Evolutionary conservation across 2,329 filamentous ascomycete species (phyloP).

Genomic region (Thelonectria olida): DNA sequence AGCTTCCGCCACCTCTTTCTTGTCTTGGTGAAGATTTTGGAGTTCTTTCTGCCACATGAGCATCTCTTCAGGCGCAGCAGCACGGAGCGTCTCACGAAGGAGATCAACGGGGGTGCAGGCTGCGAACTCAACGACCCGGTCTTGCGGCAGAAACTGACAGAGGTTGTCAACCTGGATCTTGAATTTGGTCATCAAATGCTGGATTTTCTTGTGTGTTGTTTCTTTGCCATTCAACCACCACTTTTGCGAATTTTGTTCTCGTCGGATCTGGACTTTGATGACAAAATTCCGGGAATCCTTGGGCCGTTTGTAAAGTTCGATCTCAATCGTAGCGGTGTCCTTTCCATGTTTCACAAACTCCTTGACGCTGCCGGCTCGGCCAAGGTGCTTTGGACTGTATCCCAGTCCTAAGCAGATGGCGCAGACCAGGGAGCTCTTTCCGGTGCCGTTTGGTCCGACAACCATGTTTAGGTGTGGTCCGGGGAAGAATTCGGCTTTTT

Average conservation of each 20-base stretch:
- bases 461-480: conserved; percentile 98
- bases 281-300: conserved; percentile 72
- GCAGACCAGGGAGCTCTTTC: conserved; percentile 96
- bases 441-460: conserved; percentile 97
- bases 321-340: conserved; percentile 82
- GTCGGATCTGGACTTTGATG: conserved; percentile 79
- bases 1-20: conserved; percentile 70
- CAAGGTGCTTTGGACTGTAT: conserved; percentile 82
- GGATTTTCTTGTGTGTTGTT: conserved; percentile 69
- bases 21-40: conserved; percentile 72
- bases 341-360: conserved; percentile 95
- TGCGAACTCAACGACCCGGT: conserved; percentile 94
- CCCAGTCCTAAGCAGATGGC: conserved; percentile 94
- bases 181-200: conserved; percentile 73
- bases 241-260: conserved; percentile 82
- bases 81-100: conserved; percentile 85
- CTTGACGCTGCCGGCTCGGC: conserved; percentile 82
- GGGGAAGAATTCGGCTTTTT: conserved; percentile 87
- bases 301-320: conserved; percentile 79
- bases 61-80: conserved; percentile 85
- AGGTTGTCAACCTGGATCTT: conserved; percentile 97
- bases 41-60: conserved; percentile 79
- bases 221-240: conserved; percentile 80
- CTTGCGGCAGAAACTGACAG: conserved; percentile 96
- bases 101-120: conserved; percentile 83